Evolutionary conservation across 1,284 basidiomycete species (phyloP).

Genomic region (Trichosporon coremiiforme): DNA sequence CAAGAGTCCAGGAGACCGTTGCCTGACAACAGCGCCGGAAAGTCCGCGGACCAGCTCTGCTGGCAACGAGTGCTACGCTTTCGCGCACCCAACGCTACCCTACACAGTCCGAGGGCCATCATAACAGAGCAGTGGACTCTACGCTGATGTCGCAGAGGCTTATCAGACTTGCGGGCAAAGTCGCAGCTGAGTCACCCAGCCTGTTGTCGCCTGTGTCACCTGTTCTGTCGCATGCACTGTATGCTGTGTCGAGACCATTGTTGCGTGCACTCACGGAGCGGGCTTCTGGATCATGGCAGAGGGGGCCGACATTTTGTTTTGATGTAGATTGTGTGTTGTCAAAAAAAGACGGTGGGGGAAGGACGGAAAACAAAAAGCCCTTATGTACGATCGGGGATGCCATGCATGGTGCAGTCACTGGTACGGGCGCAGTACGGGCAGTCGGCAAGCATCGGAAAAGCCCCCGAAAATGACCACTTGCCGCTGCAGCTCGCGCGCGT

Average conservation of each 20-base stretch:
- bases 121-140: neutral
- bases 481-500: neutral
- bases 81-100: too few species aligned
- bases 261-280: constrained; percentile 47
- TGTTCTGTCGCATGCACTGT: neutral
- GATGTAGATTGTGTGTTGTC: neutral
- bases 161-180: neutral
- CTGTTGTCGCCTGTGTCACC: neutral
- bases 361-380: neutral
- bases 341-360: neutral
- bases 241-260: neutral
- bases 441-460: constrained; percentile 11
- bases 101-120: too few species aligned
- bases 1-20: neutral
- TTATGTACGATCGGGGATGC: neutral
- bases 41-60: neutral
- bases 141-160: neutral
- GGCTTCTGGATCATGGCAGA: constrained; percentile 51
- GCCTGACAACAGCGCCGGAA: neutral
- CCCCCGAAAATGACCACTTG: constrained; percentile 6
- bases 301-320: constrained; percentile 29
- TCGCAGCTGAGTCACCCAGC: neutral
- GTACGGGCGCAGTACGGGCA: neutral
- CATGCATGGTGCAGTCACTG: neutral
- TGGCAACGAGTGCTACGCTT: neutral